Conservation (phyloP, 176 grass and related monocot species). For the Tillandsia fasciculata region DNA sequence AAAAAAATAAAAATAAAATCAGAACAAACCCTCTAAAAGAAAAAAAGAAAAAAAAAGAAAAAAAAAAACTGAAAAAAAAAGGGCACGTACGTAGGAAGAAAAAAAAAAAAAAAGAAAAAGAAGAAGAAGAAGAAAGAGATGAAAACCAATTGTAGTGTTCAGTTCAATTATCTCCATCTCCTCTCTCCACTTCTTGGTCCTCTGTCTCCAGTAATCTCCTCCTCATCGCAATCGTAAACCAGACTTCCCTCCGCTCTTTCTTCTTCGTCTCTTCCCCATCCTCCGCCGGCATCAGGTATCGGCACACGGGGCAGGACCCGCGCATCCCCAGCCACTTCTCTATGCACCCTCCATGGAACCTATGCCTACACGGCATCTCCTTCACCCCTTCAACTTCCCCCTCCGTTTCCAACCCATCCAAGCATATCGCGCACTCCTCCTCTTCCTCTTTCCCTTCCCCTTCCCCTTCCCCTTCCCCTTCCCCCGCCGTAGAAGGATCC, state of each 20-base stretch:
- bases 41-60: neutral
- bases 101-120: neutral
- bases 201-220: neutral
- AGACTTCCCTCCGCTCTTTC: conserved; percentile 1
- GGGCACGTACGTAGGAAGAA: neutral
- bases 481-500: too few species aligned
- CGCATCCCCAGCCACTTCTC: conserved; percentile 38
- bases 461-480: conserved; percentile 8
- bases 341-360: conserved; percentile 35
- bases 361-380: conserved; percentile 49
- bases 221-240: neutral
- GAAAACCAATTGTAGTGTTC: neutral
- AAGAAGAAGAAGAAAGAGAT: too few species aligned
- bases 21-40: neutral
- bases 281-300: conserved; percentile 25
- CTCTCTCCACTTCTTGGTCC: neutral
- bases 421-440: conserved; percentile 31
- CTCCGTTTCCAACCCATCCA: conserved; percentile 17
- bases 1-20: neutral
- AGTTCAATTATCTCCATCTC: neutral
- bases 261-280: conserved; percentile 18
- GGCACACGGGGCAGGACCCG: conserved; percentile 40
- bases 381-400: conserved; percentile 10
- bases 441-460: neutral
- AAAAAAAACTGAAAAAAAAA: too few species aligned